These are phyloP conservation scores for Sodiomyces alkalinus DNA, from an alignment of 2,329 filamentous ascomycete genomes.

Conservation along the genomic window DNA sequence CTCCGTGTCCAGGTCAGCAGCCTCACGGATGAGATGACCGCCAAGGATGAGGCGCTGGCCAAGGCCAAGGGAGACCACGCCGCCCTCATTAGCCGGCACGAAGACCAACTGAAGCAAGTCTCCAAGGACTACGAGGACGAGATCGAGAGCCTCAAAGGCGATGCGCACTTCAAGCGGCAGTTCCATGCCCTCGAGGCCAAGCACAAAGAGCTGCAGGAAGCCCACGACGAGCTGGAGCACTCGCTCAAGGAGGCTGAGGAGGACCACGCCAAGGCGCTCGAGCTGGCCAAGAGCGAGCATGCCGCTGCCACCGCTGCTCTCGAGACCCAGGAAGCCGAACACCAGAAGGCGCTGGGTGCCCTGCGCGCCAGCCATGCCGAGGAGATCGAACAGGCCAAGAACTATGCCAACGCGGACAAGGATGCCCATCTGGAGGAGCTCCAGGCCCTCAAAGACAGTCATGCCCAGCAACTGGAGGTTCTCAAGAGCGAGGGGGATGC, in stretches of 20 bases:
- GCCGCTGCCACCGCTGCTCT: slow-evolving; percentile 28
- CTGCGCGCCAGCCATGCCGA: slow-evolving; percentile 42
- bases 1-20: slow-evolving; percentile 33
- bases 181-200: slow-evolving; percentile 44
- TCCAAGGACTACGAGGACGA: slow-evolving; percentile 49
- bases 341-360: slow-evolving; percentile 38
- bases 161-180: slow-evolving; percentile 49
- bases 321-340: slow-evolving; percentile 33
- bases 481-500: slow-evolving; percentile 26
- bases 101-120: slow-evolving; percentile 40
- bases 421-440: slow-evolving; percentile 33
- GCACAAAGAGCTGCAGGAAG: slow-evolving; percentile 32
- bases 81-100: slow-evolving; percentile 30
- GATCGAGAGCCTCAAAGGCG: slow-evolving; percentile 46
- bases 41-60: slow-evolving; percentile 32
- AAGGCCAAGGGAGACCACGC: slow-evolving; percentile 34
- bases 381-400: slow-evolving; percentile 42
- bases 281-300: slow-evolving; percentile 26
- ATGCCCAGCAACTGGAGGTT: slow-evolving; percentile 32
- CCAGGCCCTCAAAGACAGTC: slow-evolving; percentile 36
- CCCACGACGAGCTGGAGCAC: slow-evolving; percentile 14
- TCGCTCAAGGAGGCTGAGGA: slow-evolving; percentile 18
- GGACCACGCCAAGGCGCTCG: slow-evolving; percentile 25
- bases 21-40: slow-evolving; percentile 27
- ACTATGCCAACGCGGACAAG: slow-evolving; percentile 30